Evolutionary conservation across 768 basidiomycete genomes (phyloP).

Genomic region (Tulasnella sp.): DNA sequence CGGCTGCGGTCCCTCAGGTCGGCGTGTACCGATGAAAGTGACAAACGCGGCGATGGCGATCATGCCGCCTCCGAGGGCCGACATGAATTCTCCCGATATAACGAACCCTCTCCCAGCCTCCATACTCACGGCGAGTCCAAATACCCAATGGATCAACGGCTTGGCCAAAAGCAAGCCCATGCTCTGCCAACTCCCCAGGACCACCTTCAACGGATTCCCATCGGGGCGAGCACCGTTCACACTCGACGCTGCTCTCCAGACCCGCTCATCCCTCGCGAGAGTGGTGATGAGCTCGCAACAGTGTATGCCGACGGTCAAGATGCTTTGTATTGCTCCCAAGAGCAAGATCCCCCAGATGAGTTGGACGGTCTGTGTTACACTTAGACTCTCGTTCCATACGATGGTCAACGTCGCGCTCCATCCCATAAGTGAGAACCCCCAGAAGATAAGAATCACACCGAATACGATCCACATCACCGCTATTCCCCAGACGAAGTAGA

Average conservation of each 20-base stretch:
- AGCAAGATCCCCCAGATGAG: neutral
- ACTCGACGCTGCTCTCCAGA: neutral
- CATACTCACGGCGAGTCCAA: neutral
- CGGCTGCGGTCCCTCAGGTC: neutral
- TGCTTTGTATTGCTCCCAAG: neutral
- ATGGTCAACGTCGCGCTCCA: no score
- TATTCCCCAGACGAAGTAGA: neutral
- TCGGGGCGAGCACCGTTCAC: neutral
- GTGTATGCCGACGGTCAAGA: neutral
- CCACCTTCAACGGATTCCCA: neutral
- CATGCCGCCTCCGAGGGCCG: no score
- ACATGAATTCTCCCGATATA: no score
- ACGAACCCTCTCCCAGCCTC: neutral
- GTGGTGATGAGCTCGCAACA: neutral
- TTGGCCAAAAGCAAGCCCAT: neutral
- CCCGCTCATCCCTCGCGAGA: neutral
- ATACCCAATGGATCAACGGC: neutral
- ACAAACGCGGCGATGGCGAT: no score
- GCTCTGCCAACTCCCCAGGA: neutral
- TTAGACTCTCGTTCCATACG: no score
- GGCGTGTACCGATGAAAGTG: no score
- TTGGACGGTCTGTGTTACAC: no score
- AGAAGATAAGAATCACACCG: no score
- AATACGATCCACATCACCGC: neutral
- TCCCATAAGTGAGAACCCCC: no score